Evolutionary conservation across 257 asterid species (phyloP), one percentile per base, ranked within the genome.

Genomic region (Avicennia marina): DNA sequence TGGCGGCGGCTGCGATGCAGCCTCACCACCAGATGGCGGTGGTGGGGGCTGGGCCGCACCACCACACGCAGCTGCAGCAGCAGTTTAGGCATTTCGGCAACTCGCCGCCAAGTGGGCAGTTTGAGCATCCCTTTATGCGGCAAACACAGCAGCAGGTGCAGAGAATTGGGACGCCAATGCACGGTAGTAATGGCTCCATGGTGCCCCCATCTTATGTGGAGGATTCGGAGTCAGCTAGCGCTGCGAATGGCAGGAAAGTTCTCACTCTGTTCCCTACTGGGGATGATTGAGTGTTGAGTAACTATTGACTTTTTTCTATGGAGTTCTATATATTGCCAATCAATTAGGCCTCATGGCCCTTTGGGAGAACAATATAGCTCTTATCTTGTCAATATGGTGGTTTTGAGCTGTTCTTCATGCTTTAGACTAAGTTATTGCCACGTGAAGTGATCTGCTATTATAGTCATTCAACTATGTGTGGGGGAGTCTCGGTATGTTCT

Each of bases 221-320:
- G 73, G 91, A 79, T 53, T 63, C 83, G 68, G 96, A 82, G 52
- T 48, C 86, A 6, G 75, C 72, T 5, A 57, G 74, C 6, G 43
- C 81, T 17, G 53, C 73, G 0, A 82, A 71, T 20, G 98, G 81
- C 63, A 78, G 84, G 72, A 84, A 79, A 63, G 81, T 82, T 38
- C 96, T 90, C 40, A 87, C 98, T 11, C 63, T 90, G 63, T 90
- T 90, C 67, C 96, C 98, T 13, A 77, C 78, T 1, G 91, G 83
- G 2, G 90, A 78, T 29, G 93, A 80, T 65, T 89, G 65, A 74
- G 27, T 13, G 6, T 60, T 63, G 49, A 57, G 2, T 22, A 56
- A 66, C 22, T 42, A 38, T 34, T 33, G 25, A 53, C 29, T 53
- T 47, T 12, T 66, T 62, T 25, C 38, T 39, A 6, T 22, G 16